Evolutionary conservation across 768 basidiomycete genomes (phyloP).

Genomic region (Rossbeevera mucosa): DNA sequence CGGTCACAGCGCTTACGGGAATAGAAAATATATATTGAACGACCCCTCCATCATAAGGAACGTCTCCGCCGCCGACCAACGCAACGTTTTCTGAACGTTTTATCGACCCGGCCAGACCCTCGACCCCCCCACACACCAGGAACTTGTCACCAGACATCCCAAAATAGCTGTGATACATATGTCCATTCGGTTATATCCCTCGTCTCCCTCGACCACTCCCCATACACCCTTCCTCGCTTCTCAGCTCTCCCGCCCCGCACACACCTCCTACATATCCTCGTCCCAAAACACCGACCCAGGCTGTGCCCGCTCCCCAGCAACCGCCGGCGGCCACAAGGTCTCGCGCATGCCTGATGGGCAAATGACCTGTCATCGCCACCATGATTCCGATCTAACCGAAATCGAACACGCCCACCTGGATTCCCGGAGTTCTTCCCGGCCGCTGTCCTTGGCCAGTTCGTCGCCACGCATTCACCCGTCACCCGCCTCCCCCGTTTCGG

Average conservation of each 20-base stretch:
- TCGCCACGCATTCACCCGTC: background rate
- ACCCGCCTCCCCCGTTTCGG: background rate
- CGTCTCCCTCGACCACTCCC: background rate
- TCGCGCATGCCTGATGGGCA: conserved; percentile 12
- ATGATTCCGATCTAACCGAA: conserved; percentile 30
- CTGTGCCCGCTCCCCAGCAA: background rate
- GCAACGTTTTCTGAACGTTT: too few relatives aligned
- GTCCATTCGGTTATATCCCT: conserved; percentile 12
- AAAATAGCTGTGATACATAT: conserved; percentile 17
- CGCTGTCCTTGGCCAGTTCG: background rate
- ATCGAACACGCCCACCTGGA: conserved; percentile 18
- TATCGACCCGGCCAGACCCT: too few relatives aligned
- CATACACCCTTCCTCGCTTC: background rate
- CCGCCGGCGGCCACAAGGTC: background rate
- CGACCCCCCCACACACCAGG: conserved; percentile 14
- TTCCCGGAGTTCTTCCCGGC: conserved; percentile 10
- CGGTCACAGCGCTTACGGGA: conserved; percentile 34
- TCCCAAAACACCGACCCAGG: background rate
- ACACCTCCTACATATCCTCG: background rate
- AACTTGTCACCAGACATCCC: conserved; percentile 10
- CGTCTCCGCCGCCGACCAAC: conserved; percentile 6
- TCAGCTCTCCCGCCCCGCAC: background rate
- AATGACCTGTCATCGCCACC: conserved; percentile 20
- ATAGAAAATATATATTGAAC: conserved; percentile 12
- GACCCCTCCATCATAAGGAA: background rate